Evolutionary conservation across 495 filamentous ascomycete species (phyloP), one percentile per base, ranked within the genome.

Genomic region (Astrocystis sublimbata): DNA sequence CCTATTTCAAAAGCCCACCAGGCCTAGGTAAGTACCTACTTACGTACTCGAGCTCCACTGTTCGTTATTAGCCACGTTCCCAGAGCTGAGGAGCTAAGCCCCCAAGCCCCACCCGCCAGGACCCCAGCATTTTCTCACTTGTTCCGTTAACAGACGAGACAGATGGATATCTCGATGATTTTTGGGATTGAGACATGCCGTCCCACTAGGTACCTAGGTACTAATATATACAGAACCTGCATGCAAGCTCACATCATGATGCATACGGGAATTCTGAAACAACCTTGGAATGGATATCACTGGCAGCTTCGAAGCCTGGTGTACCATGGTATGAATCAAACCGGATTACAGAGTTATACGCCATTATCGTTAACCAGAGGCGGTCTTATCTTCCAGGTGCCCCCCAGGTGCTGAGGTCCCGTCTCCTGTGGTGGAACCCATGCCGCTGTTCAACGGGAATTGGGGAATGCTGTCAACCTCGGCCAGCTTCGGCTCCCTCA

Each of bases 401-500:
- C 15, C 13, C 24, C 24, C 46, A 8, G 12, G 4, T 12, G 36
- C n/a, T n/a, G n/a, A n/a, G n/a, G n/a, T n/a, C n/a, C n/a, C n/a
- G n/a, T n/a, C n/a, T n/a, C n/a, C n/a, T n/a, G n/a, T n/a, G n/a
- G n/a, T n/a, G n/a, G n/a, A n/a, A n/a, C n/a, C n/a, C n/a, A n/a
- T 57, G 40, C 53, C 38, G 53, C 21, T 12, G 2, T 33, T 1
- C 3, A 4, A 17, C 23, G n/a, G 51, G 33, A 6, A 24, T 12
- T 8, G 40, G 40, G 54, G 38, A 31, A 57, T 56, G 54, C 10
- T 33, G 54, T n/a, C 61, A 65, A 62, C 67, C 69, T 72, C 69
- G 70, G 70, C 67, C 67, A 72, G 67, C 58, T 62, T 70, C 70
- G 70, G 70, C 67, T 64, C 54, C 47, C 60, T 52, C 35, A 43